A percentile compares a stretch with the other conserved stretches of the same genome.
phyloP scores from a whole-genome alignment of 208 protist species.

The Trypanosomatidae sp. region DNA sequence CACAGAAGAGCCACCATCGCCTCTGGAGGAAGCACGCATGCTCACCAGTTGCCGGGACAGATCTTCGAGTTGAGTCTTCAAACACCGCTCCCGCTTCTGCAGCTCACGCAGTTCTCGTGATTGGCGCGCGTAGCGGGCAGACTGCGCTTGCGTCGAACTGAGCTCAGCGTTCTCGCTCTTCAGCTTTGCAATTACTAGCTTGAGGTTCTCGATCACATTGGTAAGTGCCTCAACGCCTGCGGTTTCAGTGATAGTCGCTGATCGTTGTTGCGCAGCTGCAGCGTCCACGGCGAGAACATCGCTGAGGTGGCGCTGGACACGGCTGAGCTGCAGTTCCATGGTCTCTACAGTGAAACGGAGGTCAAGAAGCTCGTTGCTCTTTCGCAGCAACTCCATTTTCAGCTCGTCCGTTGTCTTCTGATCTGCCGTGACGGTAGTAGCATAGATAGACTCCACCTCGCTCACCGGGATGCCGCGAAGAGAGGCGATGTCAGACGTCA shows the following conservation, averaged over 20 bases:
- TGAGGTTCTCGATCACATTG: conserved; percentile 73
- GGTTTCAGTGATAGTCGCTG: conserved; percentile 6
- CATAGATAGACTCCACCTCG: conserved; percentile 32
- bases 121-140: conserved; percentile 41
- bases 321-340: conserved; percentile 52
- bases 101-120: conserved; percentile 62
- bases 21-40: conserved; percentile 17
- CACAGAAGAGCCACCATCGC: conserved; percentile 7
- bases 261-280: conserved; percentile 11
- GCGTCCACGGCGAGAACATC: conserved; percentile 49
- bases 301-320: conserved; percentile 67
- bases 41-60: conserved; percentile 21
- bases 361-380: conserved; percentile 67
- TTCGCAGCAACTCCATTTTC: conserved; percentile 37
- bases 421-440: background rate
- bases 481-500: conserved; percentile 50
- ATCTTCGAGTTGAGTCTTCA: conserved; percentile 34
- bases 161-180: conserved; percentile 75
- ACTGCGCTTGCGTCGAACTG: conserved; percentile 22
- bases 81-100: conserved; percentile 38
- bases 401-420: conserved; percentile 33
- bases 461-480: conserved; percentile 24
- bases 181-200: conserved; percentile 70
- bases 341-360: conserved; percentile 73
- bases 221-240: conserved; percentile 36